phyloP scores from a whole-genome alignment of 2,329 filamentous ascomycete genomes.

The Cercospora sp. region DNA sequence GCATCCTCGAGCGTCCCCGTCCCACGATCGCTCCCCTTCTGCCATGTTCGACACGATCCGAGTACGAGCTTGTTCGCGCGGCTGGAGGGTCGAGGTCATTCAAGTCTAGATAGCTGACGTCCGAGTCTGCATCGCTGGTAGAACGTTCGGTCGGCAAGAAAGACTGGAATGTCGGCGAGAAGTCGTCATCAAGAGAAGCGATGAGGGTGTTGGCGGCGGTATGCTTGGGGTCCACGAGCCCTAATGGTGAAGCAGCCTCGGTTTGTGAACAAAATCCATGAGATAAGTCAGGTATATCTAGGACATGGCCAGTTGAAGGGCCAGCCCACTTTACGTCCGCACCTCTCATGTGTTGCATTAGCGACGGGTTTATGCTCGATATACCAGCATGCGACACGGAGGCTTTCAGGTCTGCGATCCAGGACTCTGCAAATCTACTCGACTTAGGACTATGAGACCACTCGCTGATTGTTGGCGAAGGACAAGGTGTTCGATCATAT shows the following conservation, averaged over 20 bases:
- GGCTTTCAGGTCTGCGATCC: slow-evolving; percentile 9
- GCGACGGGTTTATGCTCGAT: background rate
- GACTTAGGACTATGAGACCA: background rate
- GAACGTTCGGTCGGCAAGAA: background rate
- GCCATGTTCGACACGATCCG: background rate
- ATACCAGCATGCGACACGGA: slow-evolving; percentile 9
- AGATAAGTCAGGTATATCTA: background rate
- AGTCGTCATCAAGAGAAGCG: slow-evolving; percentile 13
- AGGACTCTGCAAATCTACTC: background rate
- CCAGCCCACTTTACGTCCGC: background rate
- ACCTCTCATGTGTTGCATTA: slow-evolving; percentile 9
- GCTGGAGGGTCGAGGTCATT: background rate
- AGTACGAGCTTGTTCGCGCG: no score
- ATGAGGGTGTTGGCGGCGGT: slow-evolving; percentile 9
- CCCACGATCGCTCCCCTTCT: background rate
- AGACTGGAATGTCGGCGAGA: slow-evolving; percentile 3
- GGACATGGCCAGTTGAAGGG: background rate
- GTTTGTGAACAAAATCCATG: background rate
- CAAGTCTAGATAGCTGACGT: slow-evolving; percentile 6
- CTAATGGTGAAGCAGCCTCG: background rate
- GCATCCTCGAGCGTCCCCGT: background rate
- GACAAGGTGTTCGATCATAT: background rate
- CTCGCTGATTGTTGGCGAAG: background rate
- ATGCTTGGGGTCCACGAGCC: background rate
- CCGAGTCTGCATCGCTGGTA: background rate